Conservation (phyloP, 1,284 basidiomycete genomes). For the Ganoderma lucidum region DNA sequence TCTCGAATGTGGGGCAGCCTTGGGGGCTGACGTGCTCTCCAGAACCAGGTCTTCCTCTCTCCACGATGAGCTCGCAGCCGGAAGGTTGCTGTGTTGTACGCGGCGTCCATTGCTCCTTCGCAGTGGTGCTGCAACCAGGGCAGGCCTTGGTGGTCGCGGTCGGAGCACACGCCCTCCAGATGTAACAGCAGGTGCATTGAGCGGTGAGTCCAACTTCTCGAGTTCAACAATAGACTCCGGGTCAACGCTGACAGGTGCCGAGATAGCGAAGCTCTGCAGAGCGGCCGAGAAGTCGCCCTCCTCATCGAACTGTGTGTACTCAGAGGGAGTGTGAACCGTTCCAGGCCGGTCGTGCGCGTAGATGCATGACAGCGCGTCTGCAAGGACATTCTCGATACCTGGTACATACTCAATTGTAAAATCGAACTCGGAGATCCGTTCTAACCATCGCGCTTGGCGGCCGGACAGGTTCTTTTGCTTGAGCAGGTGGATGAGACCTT, state of each 20-base stretch:
- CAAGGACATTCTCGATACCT: slow-evolving; percentile 40
- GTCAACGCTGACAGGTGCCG: neutral
- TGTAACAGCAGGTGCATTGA: too few relatives aligned
- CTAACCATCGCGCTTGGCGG: slow-evolving; percentile 27
- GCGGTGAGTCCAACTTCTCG: too few relatives aligned
- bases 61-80: neutral
- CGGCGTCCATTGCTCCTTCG: too few relatives aligned
- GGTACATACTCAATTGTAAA: slow-evolving; percentile 42
- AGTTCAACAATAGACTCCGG: too few relatives aligned
- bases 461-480: slow-evolving; percentile 36
- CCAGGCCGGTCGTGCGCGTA: slow-evolving; percentile 41
- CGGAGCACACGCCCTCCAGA: neutral
- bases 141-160: neutral
- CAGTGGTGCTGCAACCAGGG: too few relatives aligned
- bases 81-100: too few relatives aligned
- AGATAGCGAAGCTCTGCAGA: neutral
- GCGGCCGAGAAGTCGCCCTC: neutral
- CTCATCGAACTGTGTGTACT: slow-evolving; percentile 32
- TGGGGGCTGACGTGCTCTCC: neutral
- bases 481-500: slow-evolving; percentile 34
- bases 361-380: slow-evolving; percentile 45
- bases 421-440: slow-evolving; percentile 37
- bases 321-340: slow-evolving; percentile 31
- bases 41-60: neutral
- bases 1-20: neutral